Base-by-base conservation (phyloP, 1,284 basidiomycete genomes). In the Leucoagaricus sp. region DNA sequence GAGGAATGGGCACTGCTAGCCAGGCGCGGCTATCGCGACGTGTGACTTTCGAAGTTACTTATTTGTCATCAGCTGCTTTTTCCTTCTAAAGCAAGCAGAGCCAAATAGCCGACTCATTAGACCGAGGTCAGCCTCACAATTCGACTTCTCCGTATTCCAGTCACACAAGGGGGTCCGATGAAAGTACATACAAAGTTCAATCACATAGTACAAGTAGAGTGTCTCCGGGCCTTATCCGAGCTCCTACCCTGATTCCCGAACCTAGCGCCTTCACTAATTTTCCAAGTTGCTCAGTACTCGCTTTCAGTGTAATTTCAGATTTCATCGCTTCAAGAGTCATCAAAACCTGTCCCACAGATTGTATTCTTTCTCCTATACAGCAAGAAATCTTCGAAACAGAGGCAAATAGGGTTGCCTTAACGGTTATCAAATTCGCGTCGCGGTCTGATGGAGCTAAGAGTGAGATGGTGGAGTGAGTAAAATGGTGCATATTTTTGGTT, bases 251-350 rank as follows among this genome's bases (percentile, higher is more conserved):
- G 4, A 81, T 63, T 2, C 73, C 78, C 10, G 64, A 67, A 0
- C 75, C 79, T 9, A 80, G 66, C 2, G 71, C 72, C 45, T 65
- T 66, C 0, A 84, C 71, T 21, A 58, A 75, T 47, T 73, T 75
- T 0, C 82, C 82, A 2, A 81, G 65, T 53, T 77, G 75, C 23
- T 73, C 74, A 21, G 77, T 74, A 1, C 78, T 79, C 0, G 79
- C 77, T 47, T 65, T 67, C 5, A 86, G 62, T 13, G 74, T 72
- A 41, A 85, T 79, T 65, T 89, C 87, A 4, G 83, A 87, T 71
- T 91, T 90, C 88, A 89, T 90, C 0, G 87, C 86, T 66, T 89
- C 86, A 15, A 90, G 73, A 21, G 89, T 74, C 4, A 83, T 62
- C 46, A 88, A 61, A 15, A 81, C 73, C 31, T 85, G 76, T 9